Evolutionary conservation across 768 basidiomycete genomes (phyloP), one percentile per base, ranked within the genome.

Genomic region (Boletus fagicola): DNA sequence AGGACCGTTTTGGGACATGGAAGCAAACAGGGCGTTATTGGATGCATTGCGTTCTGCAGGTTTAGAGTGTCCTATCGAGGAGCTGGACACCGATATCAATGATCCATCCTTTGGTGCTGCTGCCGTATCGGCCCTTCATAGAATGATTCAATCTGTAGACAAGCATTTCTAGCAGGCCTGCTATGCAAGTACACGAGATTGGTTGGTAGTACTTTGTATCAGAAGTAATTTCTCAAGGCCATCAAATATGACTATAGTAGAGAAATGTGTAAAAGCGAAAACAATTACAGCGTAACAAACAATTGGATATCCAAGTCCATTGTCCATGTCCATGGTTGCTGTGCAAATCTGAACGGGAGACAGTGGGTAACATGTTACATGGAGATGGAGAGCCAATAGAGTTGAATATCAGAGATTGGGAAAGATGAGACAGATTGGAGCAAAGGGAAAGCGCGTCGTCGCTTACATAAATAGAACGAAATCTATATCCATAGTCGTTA

Each of bases 221-320:
- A 54, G 13, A 35, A 56, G 26, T 36, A 28, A 39, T 44, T 45
- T 26, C 48, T 47, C 42, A 51, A 46, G 59, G 35, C 40, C 50
- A 35, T 66, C 58, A 39, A 60, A 54, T 51, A 49, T 50, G 51
- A 51, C 57, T 54, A 53, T 53, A 45, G 48, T 45, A 62, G 52
- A 60, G 45, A 60, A 54, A 63, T n/a, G 53, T 53, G 45, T 48
- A 51, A 46, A 30, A 8, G 31, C 10, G 48, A 39, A 50, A 71
- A 78, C 71, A 72, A 76, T 74, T 79, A 80, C 80, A 82, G 76
- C 72, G 71, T 70, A 78, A 75, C 77, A 77, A 79, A 76, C 73
- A 75, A 73, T 67, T 77, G 75, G 75, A 73, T 68, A 74, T 78
- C 79, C 78, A 74, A 72, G 81, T 82, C 80, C 81, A 76, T 80